phyloP scores from a whole-genome alignment of 306 rosid genomes.

The Castanospermum australe region DNA sequence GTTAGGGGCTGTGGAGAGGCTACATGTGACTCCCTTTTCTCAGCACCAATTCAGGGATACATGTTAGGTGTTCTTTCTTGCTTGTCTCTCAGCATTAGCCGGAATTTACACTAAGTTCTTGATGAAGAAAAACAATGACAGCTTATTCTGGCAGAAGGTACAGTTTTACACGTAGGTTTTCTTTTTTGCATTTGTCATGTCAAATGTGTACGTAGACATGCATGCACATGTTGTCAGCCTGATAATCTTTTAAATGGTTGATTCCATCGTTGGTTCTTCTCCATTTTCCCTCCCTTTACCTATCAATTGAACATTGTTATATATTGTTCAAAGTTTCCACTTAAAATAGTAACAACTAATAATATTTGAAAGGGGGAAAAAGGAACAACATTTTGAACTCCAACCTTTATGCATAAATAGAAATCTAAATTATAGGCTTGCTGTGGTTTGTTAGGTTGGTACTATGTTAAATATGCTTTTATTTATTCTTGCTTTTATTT shows the following conservation, averaged over 20 bases:
- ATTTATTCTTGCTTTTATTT: too few relatives aligned
- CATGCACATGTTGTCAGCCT: conserved; percentile 15
- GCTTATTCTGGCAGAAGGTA: conserved; percentile 95
- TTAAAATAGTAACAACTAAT: too few relatives aligned
- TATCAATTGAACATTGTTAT: too few relatives aligned
- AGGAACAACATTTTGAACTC: too few relatives aligned
- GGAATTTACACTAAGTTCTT: conserved; percentile 92
- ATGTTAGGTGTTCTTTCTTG: conserved; percentile 80
- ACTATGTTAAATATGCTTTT: too few relatives aligned
- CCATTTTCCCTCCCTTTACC: too few relatives aligned
- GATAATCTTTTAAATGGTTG: conserved; percentile 52
- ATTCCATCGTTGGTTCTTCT: too few relatives aligned
- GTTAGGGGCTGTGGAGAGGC: conserved; percentile 90
- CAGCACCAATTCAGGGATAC: conserved; percentile 90
- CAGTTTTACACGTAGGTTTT: conserved; percentile 92
- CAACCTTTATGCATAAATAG: too few relatives aligned
- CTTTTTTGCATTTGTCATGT: conserved; percentile 25
- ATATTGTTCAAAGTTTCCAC: too few relatives aligned
- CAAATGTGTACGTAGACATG: not conserved
- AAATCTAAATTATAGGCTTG: too few relatives aligned
- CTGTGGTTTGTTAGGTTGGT: too few relatives aligned
- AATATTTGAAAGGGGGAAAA: too few relatives aligned
- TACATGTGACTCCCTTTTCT: conserved; percentile 80
- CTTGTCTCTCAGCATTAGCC: conserved; percentile 95
- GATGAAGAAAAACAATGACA: conserved; percentile 97